These are phyloP conservation scores for Termitomyces sp. DNA, from an alignment of 768 basidiomycete species.

Conservation along the genomic window DNA sequence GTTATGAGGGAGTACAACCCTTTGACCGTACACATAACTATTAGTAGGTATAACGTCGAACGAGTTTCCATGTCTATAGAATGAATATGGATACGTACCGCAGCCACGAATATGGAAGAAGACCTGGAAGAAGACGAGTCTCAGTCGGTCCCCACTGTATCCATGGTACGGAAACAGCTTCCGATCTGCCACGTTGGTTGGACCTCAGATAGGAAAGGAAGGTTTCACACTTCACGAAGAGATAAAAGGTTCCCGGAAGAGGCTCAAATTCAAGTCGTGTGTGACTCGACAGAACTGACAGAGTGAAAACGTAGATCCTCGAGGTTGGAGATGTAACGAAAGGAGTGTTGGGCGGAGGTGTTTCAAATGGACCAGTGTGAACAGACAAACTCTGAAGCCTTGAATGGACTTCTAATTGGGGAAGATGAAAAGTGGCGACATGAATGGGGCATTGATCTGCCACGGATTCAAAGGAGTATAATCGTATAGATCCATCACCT, in stretches of 20 bases:
- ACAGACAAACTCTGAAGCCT: conserved; percentile 3
- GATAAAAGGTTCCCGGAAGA: too few relatives aligned
- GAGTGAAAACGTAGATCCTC: conserved; percentile 6
- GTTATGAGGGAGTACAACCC: background rate
- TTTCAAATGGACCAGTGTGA: background rate
- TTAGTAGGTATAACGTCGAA: background rate
- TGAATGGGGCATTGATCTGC: background rate
- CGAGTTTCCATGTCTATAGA: background rate
- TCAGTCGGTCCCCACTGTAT: background rate
- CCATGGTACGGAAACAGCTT: background rate
- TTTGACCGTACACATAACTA: background rate
- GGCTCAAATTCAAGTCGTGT: too few relatives aligned
- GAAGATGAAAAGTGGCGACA: conserved; percentile 9
- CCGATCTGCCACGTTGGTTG: background rate
- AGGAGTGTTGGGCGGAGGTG: conserved; percentile 11
- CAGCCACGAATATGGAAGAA: background rate
- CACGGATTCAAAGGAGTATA: conserved; percentile 32
- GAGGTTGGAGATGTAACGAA: conserved; percentile 16
- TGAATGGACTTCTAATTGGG: conserved; percentile 9
- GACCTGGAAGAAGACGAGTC: background rate
- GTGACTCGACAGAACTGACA: background rate
- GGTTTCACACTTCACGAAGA: too few relatives aligned
- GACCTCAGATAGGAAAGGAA: too few relatives aligned
- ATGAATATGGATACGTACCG: background rate
- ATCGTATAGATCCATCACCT: conserved; percentile 29